Percentiles rank a stretch among this genome's conserved stretches.
These are phyloP conservation scores for Juglanconis oblonga DNA, from an alignment of 2,329 filamentous ascomycete species.

Conservation along the genomic window DNA sequence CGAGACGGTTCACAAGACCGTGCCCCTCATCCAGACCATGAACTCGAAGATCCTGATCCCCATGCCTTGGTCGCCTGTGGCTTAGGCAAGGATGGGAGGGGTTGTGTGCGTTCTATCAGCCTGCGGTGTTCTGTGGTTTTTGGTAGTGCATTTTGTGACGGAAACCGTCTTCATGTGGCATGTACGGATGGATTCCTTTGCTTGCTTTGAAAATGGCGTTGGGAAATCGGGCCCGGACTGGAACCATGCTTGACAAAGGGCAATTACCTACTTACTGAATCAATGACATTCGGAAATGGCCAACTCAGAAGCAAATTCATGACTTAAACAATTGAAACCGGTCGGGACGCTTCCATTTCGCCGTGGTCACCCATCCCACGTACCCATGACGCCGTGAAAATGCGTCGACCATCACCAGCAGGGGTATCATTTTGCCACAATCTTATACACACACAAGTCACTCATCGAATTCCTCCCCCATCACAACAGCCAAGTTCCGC, in stretches of 20 bases:
- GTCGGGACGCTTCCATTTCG: neutral
- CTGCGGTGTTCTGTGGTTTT: neutral
- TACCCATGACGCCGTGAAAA: neutral
- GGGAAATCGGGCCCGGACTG: neutral
- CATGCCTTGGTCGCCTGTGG: constrained; percentile 94
- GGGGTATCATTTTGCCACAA: constrained; percentile 9
- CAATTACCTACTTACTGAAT: neutral
- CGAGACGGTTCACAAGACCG: constrained; percentile 96
- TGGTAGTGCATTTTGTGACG: neutral
- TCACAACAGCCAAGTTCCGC: constrained; percentile 71
- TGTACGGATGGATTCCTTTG: neutral
- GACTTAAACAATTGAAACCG: neutral
- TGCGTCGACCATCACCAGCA: constrained; percentile 5
- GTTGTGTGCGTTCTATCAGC: too few species aligned
- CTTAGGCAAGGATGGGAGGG: constrained; percentile 42
- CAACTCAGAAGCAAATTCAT: neutral
- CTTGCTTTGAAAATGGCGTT: neutral
- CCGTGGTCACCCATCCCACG: neutral
- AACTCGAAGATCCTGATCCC: constrained; percentile 90
- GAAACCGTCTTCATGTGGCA: neutral
- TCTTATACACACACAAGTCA: constrained; percentile 17
- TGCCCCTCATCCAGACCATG: constrained; percentile 95
- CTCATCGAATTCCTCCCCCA: constrained; percentile 56
- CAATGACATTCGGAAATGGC: neutral
- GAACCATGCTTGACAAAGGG: neutral